Evolutionary conservation across 2,329 filamentous ascomycete species (phyloP).

Genomic region (Aureobasidium sp.): DNA sequence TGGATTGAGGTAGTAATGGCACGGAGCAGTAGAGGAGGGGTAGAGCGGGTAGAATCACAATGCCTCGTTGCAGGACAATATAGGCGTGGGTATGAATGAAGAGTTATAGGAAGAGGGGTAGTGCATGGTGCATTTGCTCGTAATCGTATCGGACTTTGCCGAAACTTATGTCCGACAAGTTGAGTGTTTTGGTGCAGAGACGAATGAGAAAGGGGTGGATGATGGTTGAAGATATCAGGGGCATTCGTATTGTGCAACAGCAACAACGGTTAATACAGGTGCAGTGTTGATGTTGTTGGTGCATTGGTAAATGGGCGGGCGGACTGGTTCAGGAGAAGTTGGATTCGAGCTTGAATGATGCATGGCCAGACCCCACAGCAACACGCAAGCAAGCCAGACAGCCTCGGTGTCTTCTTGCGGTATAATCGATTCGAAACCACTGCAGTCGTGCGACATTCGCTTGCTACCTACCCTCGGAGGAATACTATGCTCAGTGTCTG

Average conservation of each 20-base stretch:
- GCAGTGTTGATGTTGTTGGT: neutral
- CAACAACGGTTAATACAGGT: neutral
- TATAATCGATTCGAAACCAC: neutral
- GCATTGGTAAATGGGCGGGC: neutral
- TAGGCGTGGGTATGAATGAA: neutral
- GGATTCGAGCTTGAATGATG: neutral
- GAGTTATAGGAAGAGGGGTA: neutral
- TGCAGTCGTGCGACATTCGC: neutral
- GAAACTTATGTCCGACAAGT: neutral
- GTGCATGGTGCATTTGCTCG: neutral
- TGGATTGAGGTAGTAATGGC: conserved; percentile 14
- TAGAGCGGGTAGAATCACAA: neutral
- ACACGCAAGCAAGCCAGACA: neutral
- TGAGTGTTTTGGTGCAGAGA: neutral
- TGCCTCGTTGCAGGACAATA: conserved; percentile 5
- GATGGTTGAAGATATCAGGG: neutral
- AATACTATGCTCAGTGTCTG: neutral
- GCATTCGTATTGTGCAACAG: neutral
- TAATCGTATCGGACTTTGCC: neutral
- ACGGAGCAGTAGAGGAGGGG: neutral
- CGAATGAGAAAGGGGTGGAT: neutral
- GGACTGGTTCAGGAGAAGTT: neutral
- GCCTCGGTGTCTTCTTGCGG: neutral
- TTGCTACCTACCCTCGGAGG: neutral
- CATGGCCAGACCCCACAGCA: neutral